Evolutionary conservation across 129 eudicot species (phyloP), one percentile per base, ranked within the genome.

Genomic region (Centrapalus pauciflorus): DNA sequence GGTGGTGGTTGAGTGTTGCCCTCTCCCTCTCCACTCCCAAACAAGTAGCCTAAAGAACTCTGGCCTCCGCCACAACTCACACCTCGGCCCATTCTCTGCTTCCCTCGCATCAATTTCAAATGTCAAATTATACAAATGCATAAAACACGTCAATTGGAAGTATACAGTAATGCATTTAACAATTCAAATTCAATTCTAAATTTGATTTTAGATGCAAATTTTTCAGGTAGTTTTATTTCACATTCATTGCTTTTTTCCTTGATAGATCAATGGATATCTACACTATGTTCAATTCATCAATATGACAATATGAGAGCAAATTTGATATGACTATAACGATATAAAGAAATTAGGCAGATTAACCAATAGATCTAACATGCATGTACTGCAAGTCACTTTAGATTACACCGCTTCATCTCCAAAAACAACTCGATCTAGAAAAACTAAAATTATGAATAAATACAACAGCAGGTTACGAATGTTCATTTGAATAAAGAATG

Each of bases 61-160:
- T 88, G 90, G 1, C 95, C 91, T 41, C 95, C 95, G 3, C 95
- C 95, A 24, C 82, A 81, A 52, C 95, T 84, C 29, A 84, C 95
- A 65, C 95, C 91, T 50, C 95, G 88, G 1, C 91, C 90, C 95
- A 82, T 81, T 76, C 49, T 77, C 59, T 55, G 66, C 3, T 46
- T 67, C 37, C 52, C 19, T 48, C 17, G 48, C 26, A 45, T 14
- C 54, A 66, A 6, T 29, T 61, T 55, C 38, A 55, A 66, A 6
- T 29, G 50, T 55, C 38, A 55, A 23, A 14, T 29, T 10, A 3
- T 1, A 57, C 34, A 14, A 57, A 57, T 14, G 4, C 30, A 16
- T 14, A 29, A 0, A 57, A 7, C 51, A 25, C 13, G 21, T 13
- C 7, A 52, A 14, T 17, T 2, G 12, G 41, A 51, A 49, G 27